Conservation (phyloP, 129 eudicot genomes). For the Ambrosia artemisiifolia region DNA sequence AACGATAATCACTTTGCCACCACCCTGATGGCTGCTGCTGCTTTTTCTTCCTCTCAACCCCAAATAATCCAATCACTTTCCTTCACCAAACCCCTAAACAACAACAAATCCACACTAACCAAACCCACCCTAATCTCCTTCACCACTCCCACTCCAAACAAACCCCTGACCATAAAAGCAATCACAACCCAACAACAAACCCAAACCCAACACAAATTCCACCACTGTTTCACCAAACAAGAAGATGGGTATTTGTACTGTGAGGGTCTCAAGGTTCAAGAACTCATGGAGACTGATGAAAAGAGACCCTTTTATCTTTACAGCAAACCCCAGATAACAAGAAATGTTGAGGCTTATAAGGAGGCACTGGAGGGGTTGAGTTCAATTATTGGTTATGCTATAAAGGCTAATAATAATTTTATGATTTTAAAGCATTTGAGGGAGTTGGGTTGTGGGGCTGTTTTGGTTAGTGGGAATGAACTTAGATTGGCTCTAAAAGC, state of each 20-base stretch:
- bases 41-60: conserved; percentile 37
- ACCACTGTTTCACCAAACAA: conserved; percentile 71
- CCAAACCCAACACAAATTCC: conserved; percentile 46
- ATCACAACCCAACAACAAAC: conserved; percentile 41
- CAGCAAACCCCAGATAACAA: conserved; percentile 90
- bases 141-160: conserved; percentile 48
- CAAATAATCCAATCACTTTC: conserved; percentile 48
- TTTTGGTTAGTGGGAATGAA: conserved; percentile 95
- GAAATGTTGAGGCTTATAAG: conserved; percentile 84
- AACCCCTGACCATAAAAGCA: conserved; percentile 41
- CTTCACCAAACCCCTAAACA: conserved; percentile 39
- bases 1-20: neutral
- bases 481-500: conserved; percentile 71
- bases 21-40: conserved; percentile 65
- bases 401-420: conserved; percentile 80
- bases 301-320: conserved; percentile 85
- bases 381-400: conserved; percentile 80
- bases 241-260: conserved; percentile 77
- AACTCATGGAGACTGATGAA: conserved; percentile 66
- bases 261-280: conserved; percentile 72
- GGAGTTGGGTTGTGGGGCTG: conserved; percentile 81
- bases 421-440: conserved; percentile 86
- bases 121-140: conserved; percentile 30
- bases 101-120: conserved; percentile 18
- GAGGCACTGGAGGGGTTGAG: conserved; percentile 84